A percentile compares a stretch with the other conserved stretches of the same genome.
Evolutionary conservation across 441 rosid species (phyloP).

Genomic region (Gossypium schwendimanii): DNA sequence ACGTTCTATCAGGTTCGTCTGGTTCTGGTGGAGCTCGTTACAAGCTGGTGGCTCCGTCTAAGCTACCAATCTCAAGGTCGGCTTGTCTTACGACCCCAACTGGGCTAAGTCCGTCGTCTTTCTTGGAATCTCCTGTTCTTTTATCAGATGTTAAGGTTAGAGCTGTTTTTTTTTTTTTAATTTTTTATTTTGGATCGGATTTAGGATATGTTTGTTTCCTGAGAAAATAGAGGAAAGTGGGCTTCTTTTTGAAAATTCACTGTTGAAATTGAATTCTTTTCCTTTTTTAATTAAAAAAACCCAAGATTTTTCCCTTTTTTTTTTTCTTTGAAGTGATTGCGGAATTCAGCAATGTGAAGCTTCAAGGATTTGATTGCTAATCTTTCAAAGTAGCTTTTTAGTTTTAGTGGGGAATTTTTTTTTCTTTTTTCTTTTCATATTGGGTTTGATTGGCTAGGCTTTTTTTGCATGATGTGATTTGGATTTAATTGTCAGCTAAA

Average conservation of each 20-base stretch:
- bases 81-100: slow-evolving; percentile 71
- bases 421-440: not conserved
- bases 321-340: not conserved
- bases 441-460: slow-evolving; percentile 12
- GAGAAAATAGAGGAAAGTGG: slow-evolving; percentile 12
- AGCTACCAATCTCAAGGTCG: slow-evolving; percentile 88
- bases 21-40: slow-evolving; percentile 63
- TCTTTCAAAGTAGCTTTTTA: slow-evolving; percentile 1
- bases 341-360: slow-evolving; percentile 12
- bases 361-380: slow-evolving; percentile 11
- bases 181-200: not conserved
- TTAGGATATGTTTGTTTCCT: slow-evolving; percentile 13
- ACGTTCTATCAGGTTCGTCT: not conserved
- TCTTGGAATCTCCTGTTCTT: slow-evolving; percentile 84
- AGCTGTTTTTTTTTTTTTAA: not conserved
- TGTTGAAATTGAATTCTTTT: not conserved
- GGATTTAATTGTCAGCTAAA: slow-evolving; percentile 24
- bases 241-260: not conserved
- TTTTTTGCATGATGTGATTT: slow-evolving; percentile 21
- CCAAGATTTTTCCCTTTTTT: not conserved
- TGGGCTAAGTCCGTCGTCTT: slow-evolving; percentile 83
- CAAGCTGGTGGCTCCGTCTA: slow-evolving; percentile 86
- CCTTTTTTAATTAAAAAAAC: not conserved
- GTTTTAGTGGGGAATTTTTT: slow-evolving; percentile 28
- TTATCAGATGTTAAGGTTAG: slow-evolving; percentile 81